Evolutionary conservation across 1,139 yeast genomes (phyloP).

Genomic region (Arxiozyma heterogenica): DNA sequence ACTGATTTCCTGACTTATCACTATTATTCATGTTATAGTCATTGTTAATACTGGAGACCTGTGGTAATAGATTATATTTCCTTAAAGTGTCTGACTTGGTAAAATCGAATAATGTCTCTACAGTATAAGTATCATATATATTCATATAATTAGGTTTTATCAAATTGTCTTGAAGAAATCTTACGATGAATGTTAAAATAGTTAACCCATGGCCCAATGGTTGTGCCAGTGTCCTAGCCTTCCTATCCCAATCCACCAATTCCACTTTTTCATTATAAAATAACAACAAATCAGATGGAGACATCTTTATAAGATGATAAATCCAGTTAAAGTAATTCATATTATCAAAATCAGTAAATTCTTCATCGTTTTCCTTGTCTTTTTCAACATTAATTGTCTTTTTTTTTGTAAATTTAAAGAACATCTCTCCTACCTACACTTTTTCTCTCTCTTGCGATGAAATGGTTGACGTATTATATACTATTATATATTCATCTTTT

Average conservation of each 20-base stretch:
- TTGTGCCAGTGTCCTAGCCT: slow-evolving; percentile 38
- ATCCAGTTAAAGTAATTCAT: slow-evolving; percentile 6
- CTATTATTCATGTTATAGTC: slow-evolving; percentile 1
- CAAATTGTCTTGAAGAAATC: slow-evolving; percentile 31
- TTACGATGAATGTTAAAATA: slow-evolving; percentile 25
- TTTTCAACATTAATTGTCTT: background rate
- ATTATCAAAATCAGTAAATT: slow-evolving; percentile 5
- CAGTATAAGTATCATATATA: slow-evolving; percentile 11
- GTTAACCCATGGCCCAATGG: slow-evolving; percentile 40
- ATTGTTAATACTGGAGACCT: slow-evolving; percentile 4
- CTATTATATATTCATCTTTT: too few relatives aligned
- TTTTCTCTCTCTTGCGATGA: background rate
- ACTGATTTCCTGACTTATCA: background rate
- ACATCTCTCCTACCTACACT: too few relatives aligned
- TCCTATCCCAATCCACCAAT: slow-evolving; percentile 59
- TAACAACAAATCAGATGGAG: slow-evolving; percentile 48
- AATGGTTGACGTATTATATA: too few relatives aligned
- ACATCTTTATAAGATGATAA: slow-evolving; percentile 15
- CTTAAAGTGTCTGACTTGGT: slow-evolving; percentile 22
- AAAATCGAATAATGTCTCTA: slow-evolving; percentile 23
- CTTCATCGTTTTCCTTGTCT: slow-evolving; percentile 10
- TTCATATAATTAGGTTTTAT: slow-evolving; percentile 23
- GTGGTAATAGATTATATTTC: slow-evolving; percentile 24
- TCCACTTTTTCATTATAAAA: slow-evolving; percentile 45
- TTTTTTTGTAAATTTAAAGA: background rate